Percentiles rank a stretch among this genome's conserved stretches.
Evolutionary conservation across 768 basidiomycete species (phyloP).

Genomic region (Tremella mesenterica): DNA sequence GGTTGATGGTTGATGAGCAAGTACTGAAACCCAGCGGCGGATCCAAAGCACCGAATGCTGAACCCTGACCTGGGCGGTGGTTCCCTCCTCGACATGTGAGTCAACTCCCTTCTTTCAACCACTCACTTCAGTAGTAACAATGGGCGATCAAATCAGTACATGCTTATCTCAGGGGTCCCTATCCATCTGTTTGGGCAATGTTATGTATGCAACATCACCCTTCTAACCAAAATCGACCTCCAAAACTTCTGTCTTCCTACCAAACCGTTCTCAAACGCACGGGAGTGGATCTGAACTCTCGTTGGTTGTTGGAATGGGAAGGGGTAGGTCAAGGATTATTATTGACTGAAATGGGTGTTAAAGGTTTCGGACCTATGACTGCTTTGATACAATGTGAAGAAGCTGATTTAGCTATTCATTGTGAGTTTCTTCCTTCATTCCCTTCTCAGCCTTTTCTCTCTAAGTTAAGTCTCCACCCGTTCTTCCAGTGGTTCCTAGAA

Average conservation of each 20-base stretch:
- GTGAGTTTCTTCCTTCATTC: constrained; percentile 28
- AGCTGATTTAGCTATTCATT: constrained; percentile 58
- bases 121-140: too few species aligned
- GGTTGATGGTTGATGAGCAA: not conserved
- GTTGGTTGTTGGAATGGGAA: constrained; percentile 64
- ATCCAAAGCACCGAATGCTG: constrained; percentile 57
- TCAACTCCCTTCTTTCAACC: constrained; percentile 4
- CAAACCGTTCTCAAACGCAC: constrained; percentile 72
- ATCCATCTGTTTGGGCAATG: constrained; percentile 54
- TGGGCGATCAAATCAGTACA: not conserved
- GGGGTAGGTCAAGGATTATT: constrained; percentile 51
- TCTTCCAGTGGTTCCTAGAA: not conserved
- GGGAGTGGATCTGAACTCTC: constrained; percentile 67
- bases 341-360: constrained; percentile 22
- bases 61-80: constrained; percentile 75
- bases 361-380: constrained; percentile 18
- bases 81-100: constrained; percentile 72
- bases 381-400: constrained; percentile 62
- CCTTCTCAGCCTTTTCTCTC: too few species aligned
- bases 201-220: constrained; percentile 71
- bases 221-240: constrained; percentile 54
- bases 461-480: too few species aligned
- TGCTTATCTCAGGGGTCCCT: constrained; percentile 14
- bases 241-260: constrained; percentile 56
- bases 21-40: not conserved